Conservation (phyloP, 306 rosid genomes). For the Prinsepia uniflora region DNA sequence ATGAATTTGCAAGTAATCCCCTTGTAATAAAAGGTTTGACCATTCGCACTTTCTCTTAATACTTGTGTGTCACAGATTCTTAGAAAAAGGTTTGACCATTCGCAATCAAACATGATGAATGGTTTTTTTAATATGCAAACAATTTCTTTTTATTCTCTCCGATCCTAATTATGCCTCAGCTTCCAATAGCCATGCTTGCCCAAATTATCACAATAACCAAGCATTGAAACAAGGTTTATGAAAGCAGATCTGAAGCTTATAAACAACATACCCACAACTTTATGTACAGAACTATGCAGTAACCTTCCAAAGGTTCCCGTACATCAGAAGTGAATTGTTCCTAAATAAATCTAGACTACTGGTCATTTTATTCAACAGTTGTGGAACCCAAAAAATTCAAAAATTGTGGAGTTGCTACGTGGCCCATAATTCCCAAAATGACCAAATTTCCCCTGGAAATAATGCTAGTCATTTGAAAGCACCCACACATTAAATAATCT, state of each 20-base stretch:
- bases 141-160: neutral
- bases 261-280: neutral
- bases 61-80: neutral
- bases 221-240: neutral
- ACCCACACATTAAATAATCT: too few species aligned
- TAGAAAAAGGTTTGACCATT: conserved; percentile 11
- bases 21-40: conserved; percentile 41
- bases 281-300: neutral
- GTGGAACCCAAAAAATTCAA: too few species aligned
- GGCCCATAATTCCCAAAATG: too few species aligned
- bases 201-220: neutral
- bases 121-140: neutral
- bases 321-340: neutral
- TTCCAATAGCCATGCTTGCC: neutral
- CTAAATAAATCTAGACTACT: neutral
- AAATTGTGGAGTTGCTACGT: too few species aligned
- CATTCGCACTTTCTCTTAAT: neutral
- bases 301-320: neutral
- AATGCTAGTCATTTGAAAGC: too few species aligned
- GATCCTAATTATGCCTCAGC: neutral
- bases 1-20: conserved; percentile 53
- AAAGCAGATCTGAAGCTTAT: neutral
- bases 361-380: neutral
- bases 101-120: neutral
- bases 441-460: too few species aligned